A percentile compares a stretch with the other conserved stretches of the same genome.
These are phyloP conservation scores for Lonicera japonica DNA, from an alignment of 129 eudicot species.

Conservation along the genomic window DNA sequence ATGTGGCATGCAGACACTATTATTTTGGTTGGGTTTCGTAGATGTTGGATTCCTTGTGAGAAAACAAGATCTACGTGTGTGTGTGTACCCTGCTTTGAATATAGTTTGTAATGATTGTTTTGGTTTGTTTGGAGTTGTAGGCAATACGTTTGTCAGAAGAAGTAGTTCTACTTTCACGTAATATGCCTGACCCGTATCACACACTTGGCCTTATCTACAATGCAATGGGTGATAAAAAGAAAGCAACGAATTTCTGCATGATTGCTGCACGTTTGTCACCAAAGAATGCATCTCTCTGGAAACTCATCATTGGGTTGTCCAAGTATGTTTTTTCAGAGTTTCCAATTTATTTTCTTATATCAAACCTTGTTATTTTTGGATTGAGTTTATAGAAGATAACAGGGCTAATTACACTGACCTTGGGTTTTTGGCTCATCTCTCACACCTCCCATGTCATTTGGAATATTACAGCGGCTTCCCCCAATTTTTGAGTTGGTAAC, in stretches of 20 bases:
- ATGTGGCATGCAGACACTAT: background rate
- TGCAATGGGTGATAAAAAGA: constrained; percentile 56
- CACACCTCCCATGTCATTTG: too few relatives aligned
- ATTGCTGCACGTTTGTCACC: constrained; percentile 73
- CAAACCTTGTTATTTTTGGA: background rate
- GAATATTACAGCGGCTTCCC: too few relatives aligned
- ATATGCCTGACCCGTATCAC: constrained; percentile 77
- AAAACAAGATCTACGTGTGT: background rate
- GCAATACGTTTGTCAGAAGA: constrained; percentile 62
- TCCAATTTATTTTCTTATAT: background rate
- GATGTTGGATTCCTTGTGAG: background rate
- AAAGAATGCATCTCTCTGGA: constrained; percentile 88
- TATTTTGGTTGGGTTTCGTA: background rate
- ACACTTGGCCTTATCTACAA: constrained; percentile 73
- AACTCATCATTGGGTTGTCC: constrained; percentile 56
- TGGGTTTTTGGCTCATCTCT: too few relatives aligned
- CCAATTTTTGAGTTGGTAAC: too few relatives aligned
- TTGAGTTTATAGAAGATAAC: too few relatives aligned
- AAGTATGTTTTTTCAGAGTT: constrained; percentile 46
- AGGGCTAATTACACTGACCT: too few relatives aligned
- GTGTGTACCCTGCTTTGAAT: background rate
- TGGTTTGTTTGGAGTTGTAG: constrained; percentile 30
- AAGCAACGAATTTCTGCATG: constrained; percentile 60
- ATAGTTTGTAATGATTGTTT: constrained; percentile 5
- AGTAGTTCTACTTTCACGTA: constrained; percentile 59